phyloP scores from a whole-genome alignment of 257 asterid genomes.

The Nicotiana obtusifolia region DNA sequence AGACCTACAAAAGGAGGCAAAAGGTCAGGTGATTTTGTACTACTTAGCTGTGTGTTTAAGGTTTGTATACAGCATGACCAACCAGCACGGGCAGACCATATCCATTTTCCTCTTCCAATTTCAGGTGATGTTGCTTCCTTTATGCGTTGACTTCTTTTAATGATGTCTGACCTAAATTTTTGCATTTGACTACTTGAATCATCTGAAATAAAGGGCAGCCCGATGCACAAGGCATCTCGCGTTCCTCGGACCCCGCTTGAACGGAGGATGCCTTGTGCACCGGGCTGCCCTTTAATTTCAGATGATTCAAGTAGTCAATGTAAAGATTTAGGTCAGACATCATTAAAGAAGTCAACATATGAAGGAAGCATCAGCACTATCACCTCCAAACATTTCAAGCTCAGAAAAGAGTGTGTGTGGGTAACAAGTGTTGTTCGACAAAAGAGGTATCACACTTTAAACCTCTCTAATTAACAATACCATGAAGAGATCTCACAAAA shows the following conservation, averaged over 20 bases:
- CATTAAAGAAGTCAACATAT: not conserved
- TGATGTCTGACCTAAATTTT: not conserved
- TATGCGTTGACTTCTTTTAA: too few relatives aligned
- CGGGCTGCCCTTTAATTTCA: too few relatives aligned
- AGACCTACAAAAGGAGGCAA: constrained; percentile 37
- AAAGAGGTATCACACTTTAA: not conserved
- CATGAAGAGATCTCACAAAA: not conserved
- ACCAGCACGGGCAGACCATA: not conserved
- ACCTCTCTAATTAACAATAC: not conserved
- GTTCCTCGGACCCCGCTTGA: too few relatives aligned
- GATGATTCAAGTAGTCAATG: not conserved
- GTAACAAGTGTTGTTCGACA: not conserved
- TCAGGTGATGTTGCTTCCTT: not conserved
- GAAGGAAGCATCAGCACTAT: not conserved
- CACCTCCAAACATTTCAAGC: not conserved
- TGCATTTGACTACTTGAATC: not conserved
- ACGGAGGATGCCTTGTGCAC: too few relatives aligned
- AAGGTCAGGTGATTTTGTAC: not conserved
- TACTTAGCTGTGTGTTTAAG: not conserved
- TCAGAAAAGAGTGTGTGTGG: not conserved
- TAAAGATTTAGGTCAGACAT: not conserved
- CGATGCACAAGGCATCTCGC: too few relatives aligned
- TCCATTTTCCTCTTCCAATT: not conserved
- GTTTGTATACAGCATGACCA: constrained; percentile 5
- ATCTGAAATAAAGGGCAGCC: too few relatives aligned